Evolutionary conservation across 768 basidiomycete species (phyloP).

Genomic region (Naganishia onofrii): DNA sequence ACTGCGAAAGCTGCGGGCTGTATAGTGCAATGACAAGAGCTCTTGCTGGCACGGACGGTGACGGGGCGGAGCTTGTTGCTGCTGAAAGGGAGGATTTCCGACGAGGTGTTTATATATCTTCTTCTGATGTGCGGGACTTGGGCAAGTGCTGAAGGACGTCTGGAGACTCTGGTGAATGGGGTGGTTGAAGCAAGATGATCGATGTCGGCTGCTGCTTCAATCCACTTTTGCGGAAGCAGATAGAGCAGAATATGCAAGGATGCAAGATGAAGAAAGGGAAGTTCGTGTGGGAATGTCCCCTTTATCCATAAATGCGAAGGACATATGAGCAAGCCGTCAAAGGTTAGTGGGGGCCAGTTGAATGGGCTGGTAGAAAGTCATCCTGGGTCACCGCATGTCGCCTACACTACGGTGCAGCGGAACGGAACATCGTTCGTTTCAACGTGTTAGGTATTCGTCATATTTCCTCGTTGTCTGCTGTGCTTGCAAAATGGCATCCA

Average conservation of each 20-base stretch:
- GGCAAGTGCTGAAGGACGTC: background rate
- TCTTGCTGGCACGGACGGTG: background rate
- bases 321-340: background rate
- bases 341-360: background rate
- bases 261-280: slow-evolving; percentile 3
- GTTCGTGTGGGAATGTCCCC: background rate
- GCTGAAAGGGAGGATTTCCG: slow-evolving; percentile 4
- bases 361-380: too few species aligned
- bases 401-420: too few species aligned
- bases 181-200: background rate
- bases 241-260: background rate
- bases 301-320: slow-evolving; percentile 6
- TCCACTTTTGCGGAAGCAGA: slow-evolving; percentile 10
- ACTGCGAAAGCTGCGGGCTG: background rate
- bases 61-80: background rate
- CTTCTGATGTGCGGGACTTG: background rate
- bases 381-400: too few species aligned
- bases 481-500: too few species aligned
- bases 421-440: too few species aligned
- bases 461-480: too few species aligned
- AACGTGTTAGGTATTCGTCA: too few species aligned
- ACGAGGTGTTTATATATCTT: slow-evolving; percentile 1
- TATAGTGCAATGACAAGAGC: background rate
- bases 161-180: slow-evolving; percentile 18
- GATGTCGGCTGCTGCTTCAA: slow-evolving; percentile 8